Conservation (phyloP, 495 filamentous ascomycete species). For the Geoglossum glabrum region DNA sequence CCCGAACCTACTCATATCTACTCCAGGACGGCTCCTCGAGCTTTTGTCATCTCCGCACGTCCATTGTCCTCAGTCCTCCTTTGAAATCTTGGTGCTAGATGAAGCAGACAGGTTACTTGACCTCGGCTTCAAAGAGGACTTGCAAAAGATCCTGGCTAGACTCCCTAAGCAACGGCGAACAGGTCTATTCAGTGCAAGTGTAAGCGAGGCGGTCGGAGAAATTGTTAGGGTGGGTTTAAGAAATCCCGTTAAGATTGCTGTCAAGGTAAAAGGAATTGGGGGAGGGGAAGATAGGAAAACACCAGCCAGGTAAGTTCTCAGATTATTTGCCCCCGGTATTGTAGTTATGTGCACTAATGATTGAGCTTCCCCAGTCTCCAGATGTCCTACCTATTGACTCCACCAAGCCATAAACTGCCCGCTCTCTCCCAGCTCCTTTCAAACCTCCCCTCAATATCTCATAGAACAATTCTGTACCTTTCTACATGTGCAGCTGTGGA, state of each 20-base stretch:
- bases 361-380: conserved; percentile 33
- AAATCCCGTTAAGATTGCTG: conserved; percentile 82
- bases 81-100: conserved; percentile 79
- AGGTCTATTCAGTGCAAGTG: conserved; percentile 80
- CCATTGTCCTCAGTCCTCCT: conserved; percentile 68
- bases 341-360: neutral
- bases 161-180: conserved; percentile 88
- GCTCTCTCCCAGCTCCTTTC: conserved; percentile 50
- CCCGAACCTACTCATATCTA: conserved; percentile 73
- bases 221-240: conserved; percentile 81
- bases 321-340: neutral
- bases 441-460: conserved; percentile 45
- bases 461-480: conserved; percentile 82
- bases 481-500: conserved; percentile 92
- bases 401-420: conserved; percentile 57
- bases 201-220: conserved; percentile 78
- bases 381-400: conserved; percentile 66
- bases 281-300: conserved; percentile 69
- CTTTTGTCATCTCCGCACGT: conserved; percentile 81
- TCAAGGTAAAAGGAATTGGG: conserved; percentile 67
- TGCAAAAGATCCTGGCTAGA: conserved; percentile 64
- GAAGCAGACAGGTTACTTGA: conserved; percentile 87
- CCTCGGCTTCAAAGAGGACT: conserved; percentile 81
- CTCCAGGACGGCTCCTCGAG: conserved; percentile 75
- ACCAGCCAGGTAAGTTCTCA: conserved; percentile 37